These are phyloP conservation scores for Kwoniella dendrophila DNA, from an alignment of 768 basidiomycete genomes.

Conservation along the genomic window DNA sequence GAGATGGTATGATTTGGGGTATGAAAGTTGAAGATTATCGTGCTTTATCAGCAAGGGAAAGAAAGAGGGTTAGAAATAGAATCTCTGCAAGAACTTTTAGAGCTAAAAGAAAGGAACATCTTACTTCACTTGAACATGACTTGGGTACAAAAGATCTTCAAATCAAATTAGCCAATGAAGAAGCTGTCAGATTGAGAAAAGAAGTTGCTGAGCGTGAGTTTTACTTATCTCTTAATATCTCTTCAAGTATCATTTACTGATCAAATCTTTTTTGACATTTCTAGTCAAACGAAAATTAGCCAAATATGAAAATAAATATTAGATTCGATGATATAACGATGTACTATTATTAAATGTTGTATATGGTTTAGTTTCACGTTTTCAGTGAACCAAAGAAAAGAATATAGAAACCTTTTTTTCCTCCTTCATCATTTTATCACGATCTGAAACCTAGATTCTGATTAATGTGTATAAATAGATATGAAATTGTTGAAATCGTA, in stretches of 20 bases:
- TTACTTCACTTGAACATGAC: slow-evolving; percentile 37
- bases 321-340: neutral
- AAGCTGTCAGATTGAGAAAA: slow-evolving; percentile 30
- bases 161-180: slow-evolving; percentile 42
- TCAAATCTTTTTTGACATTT: neutral
- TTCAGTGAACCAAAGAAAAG: too few relatives aligned
- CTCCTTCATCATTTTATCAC: neutral
- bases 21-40: slow-evolving; percentile 54
- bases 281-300: slow-evolving; percentile 18
- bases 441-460: neutral
- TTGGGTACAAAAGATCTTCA: slow-evolving; percentile 40
- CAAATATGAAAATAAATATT: slow-evolving; percentile 22
- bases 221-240: too few relatives aligned
- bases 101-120: slow-evolving; percentile 53
- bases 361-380: too few relatives aligned
- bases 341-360: neutral
- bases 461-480: neutral
- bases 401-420: neutral
- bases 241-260: neutral
- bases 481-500: slow-evolving; percentile 5
- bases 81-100: slow-evolving; percentile 55
- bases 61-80: slow-evolving; percentile 54
- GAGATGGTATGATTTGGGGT: slow-evolving; percentile 56
- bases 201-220: slow-evolving; percentile 44
- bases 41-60: slow-evolving; percentile 47